Percentiles rank a stretch among this genome's conserved stretches.
Evolutionary conservation across 2,329 filamentous ascomycete species (phyloP).

Genomic region (Botrytis aclada): DNA sequence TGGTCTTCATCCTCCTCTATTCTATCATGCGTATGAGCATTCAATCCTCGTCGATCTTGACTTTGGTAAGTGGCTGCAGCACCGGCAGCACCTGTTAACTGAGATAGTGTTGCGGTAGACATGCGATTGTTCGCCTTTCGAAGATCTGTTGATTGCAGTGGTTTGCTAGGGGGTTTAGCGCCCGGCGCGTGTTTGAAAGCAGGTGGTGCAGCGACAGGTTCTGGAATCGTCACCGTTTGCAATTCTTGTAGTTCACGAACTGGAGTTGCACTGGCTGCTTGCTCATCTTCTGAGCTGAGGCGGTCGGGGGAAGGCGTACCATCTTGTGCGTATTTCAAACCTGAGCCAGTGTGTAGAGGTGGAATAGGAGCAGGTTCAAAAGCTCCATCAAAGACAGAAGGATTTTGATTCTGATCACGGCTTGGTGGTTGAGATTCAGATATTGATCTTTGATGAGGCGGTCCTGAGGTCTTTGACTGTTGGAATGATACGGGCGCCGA

Average conservation of each 20-base stretch:
- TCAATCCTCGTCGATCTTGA: constrained; percentile 28
- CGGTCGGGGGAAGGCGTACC: constrained; percentile 50
- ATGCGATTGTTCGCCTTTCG: constrained; percentile 80
- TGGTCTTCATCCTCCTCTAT: constrained; percentile 38
- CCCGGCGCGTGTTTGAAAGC: constrained; percentile 74
- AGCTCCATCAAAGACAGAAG: constrained; percentile 31
- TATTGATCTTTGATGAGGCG: constrained; percentile 33
- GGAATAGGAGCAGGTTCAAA: constrained; percentile 31
- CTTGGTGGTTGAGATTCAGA: constrained; percentile 37
- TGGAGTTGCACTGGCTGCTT: constrained; percentile 39
- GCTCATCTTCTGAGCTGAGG: constrained; percentile 57
- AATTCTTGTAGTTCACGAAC: constrained; percentile 54
- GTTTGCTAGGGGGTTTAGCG: constrained; percentile 64
- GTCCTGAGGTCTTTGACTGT: constrained; percentile 19
- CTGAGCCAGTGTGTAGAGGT: constrained; percentile 36
- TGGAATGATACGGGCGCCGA: constrained; percentile 44
- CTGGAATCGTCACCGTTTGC: constrained; percentile 57
- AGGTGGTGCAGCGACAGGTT: constrained; percentile 75
- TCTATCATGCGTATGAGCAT: constrained; percentile 26
- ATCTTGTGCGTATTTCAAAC: constrained; percentile 44
- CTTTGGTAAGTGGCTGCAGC: constrained; percentile 43
- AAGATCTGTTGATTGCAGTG: constrained; percentile 72
- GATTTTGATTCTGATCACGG: constrained; percentile 27
- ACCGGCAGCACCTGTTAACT: constrained; percentile 69
- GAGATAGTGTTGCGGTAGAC: constrained; percentile 75